phyloP scores from a whole-genome alignment of 192 early-diverging fungal genomes.

The Backusella morwellensis region DNA sequence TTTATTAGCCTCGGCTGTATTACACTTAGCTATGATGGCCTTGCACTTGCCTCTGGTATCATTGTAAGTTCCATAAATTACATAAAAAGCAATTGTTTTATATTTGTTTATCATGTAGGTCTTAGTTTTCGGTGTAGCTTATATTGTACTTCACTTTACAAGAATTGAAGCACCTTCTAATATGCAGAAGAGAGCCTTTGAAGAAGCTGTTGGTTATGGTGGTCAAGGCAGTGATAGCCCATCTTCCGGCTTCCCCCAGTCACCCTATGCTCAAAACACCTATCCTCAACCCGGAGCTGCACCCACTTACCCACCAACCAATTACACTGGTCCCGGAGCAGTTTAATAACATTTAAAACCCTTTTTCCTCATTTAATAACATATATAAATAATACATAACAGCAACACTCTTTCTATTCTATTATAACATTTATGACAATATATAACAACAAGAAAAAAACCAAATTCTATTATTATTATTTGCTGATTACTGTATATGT shows the following conservation, averaged over 20 bases:
- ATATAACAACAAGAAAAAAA: neutral
- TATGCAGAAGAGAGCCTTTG: constrained; percentile 21
- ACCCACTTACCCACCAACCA: constrained; percentile 3
- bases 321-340: neutral
- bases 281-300: neutral
- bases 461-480: neutral
- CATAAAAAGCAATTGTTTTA: neutral
- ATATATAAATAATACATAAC: neutral
- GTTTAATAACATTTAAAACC: constrained; percentile 1
- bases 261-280: neutral
- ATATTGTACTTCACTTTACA: constrained; percentile 20
- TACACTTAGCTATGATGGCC: constrained; percentile 13
- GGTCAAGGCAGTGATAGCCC: neutral
- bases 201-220: constrained; percentile 12
- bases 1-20: constrained; percentile 28
- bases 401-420: neutral
- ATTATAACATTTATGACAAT: neutral
- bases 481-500: neutral
- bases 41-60: constrained; percentile 26
- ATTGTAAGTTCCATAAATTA: constrained; percentile 21
- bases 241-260: neutral
- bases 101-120: constrained; percentile 10
- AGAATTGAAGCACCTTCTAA: constrained; percentile 26
- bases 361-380: neutral
- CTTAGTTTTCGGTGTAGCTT: constrained; percentile 24